Base-by-base conservation (phyloP, 116 monocot species). In the Zostera marina region DNA sequence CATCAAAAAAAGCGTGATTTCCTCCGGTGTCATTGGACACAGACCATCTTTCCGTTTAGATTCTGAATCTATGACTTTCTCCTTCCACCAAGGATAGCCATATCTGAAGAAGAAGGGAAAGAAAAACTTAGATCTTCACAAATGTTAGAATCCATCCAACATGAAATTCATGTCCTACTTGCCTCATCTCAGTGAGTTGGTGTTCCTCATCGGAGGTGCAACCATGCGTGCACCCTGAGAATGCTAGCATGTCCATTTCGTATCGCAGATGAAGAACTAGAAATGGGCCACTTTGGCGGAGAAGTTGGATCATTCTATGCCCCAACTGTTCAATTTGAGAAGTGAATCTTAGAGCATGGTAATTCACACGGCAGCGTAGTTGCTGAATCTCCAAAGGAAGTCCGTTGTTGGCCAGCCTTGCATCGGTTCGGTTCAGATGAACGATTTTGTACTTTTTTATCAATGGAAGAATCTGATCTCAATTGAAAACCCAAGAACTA, bases 41-140 rank as follows among this genome's bases (percentile, higher is more conserved):
- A 79, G 70, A 19, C 92, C 92, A 44, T 92, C 92, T 77, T 74
- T 92, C 41, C 92, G 87, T 54, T 81, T 92, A 19, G 68, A 16
- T 11, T 78, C 83, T 21, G 87, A 87, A 46, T 92, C 58, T 45
- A 92, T 87, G 47, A 92, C 63, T 59, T 92, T 92, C 70, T 87
- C 92, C 66, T 92, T 92, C 92, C 92, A 92, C 92, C 92, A 92
- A 5, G 92, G 92, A 71, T 92, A 92, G 25, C 87, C 92, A 83
- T 92, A 92, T 63, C 92, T 92, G 57, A 54, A 45, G 10, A n/a
- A 8, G 14, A 4, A 7, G 1, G n/a, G 8, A 45, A 48, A 20
- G 8, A 13, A 7, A 25, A 32, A 32, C 4, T 32, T n/a, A n/a
- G n/a, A n/a, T n/a, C n/a, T n/a, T n/a, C n/a, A n/a, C 32, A 32